Conservation (phyloP, 2,329 filamentous ascomycete genomes). For the Triangularia verruculosa region DNA sequence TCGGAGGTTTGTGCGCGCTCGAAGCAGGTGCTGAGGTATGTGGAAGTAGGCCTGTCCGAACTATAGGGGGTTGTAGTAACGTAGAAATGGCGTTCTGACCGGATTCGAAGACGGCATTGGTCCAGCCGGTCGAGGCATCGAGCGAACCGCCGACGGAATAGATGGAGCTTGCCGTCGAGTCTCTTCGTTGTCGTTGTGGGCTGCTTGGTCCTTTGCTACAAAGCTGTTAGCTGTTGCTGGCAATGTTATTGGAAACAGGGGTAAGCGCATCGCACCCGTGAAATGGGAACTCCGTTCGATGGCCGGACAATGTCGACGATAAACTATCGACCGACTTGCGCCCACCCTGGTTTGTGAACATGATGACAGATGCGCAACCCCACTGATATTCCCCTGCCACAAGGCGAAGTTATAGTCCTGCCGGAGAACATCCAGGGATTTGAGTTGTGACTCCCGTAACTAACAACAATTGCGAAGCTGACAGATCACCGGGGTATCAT, state of each 20-base stretch:
- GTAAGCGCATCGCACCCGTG: slow-evolving; percentile 45
- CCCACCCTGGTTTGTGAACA: slow-evolving; percentile 58
- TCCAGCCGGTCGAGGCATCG: slow-evolving; percentile 61
- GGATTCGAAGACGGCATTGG: slow-evolving; percentile 62
- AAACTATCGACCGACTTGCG: slow-evolving; percentile 66
- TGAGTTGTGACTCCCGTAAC: background rate
- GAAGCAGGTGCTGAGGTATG: slow-evolving; percentile 67
- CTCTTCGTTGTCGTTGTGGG: slow-evolving; percentile 59
- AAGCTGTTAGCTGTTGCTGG: slow-evolving; percentile 26
- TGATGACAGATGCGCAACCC: slow-evolving; percentile 37
- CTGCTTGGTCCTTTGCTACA: slow-evolving; percentile 41
- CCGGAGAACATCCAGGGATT: slow-evolving; percentile 20
- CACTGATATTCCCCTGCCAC: slow-evolving; percentile 30
- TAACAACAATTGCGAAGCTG: slow-evolving; percentile 7
- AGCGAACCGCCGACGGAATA: slow-evolving; percentile 82
- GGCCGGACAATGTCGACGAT: slow-evolving; percentile 50
- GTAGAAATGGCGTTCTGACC: slow-evolving; percentile 93
- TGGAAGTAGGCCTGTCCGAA: slow-evolving; percentile 80
- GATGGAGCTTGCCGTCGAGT: slow-evolving; percentile 83
- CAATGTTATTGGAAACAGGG: background rate
- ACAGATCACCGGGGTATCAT: slow-evolving; percentile 29
- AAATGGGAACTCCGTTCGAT: slow-evolving; percentile 55
- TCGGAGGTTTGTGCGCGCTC: slow-evolving; percentile 78
- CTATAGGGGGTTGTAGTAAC: slow-evolving; percentile 84
- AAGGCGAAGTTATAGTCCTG: slow-evolving; percentile 16